A percentile compares a stretch with the other conserved stretches of the same genome.
These are phyloP conservation scores for Gossypium longicalyx DNA, from an alignment of 345 rosid genomes.

Conservation along the genomic window DNA sequence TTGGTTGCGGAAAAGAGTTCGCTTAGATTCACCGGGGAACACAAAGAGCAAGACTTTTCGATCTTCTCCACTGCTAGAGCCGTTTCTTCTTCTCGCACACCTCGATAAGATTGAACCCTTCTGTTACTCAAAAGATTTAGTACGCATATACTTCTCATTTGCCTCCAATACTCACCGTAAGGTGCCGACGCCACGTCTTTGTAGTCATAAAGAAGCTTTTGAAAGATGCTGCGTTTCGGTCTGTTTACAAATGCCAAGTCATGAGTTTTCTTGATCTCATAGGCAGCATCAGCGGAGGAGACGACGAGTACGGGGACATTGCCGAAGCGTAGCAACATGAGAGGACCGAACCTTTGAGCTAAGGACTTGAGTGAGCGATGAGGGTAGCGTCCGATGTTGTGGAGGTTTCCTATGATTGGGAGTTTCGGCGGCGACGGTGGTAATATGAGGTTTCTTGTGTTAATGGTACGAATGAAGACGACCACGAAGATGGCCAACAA, in stretches of 20 bases:
- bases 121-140: conserved; percentile 45
- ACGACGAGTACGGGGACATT: conserved; percentile 37
- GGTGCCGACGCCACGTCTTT: conserved; percentile 41
- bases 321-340: conserved; percentile 58
- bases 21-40: conserved; percentile 34
- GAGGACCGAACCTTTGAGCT: conserved; percentile 44
- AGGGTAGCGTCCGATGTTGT: conserved; percentile 41
- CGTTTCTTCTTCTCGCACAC: conserved; percentile 44
- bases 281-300: conserved; percentile 50
- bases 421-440: conserved; percentile 53
- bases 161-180: conserved; percentile 73
- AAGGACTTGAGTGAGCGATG: conserved; percentile 42
- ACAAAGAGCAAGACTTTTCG: conserved; percentile 8
- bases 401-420: conserved; percentile 61
- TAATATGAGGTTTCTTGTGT: neutral
- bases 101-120: conserved; percentile 38
- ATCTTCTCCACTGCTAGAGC: conserved; percentile 25
- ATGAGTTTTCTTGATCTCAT: conserved; percentile 47
- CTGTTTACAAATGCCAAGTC: conserved; percentile 47
- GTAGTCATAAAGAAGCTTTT: conserved; percentile 31
- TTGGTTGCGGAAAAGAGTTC: conserved; percentile 23
- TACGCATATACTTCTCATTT: conserved; percentile 45
- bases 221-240: conserved; percentile 19
- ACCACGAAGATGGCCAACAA: neutral
- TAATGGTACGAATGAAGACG: neutral